Evolutionary conservation across 768 basidiomycete species (phyloP).

Genomic region (Boletus rex-veris): DNA sequence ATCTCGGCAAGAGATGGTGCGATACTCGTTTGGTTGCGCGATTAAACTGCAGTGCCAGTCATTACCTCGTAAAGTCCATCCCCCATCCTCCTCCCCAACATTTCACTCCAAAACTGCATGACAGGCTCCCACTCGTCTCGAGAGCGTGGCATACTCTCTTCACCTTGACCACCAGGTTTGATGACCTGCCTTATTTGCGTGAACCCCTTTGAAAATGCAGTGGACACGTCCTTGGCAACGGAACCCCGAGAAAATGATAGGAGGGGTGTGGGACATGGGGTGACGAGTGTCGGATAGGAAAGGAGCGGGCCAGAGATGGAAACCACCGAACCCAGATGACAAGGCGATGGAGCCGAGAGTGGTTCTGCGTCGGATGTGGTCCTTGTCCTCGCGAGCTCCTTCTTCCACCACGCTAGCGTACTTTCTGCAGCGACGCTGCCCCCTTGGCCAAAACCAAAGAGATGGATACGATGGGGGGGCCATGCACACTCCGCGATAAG

Average conservation of each 20-base stretch:
- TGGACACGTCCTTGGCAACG: constrained; percentile 43
- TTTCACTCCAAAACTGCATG: constrained; percentile 85
- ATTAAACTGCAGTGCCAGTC: constrained; percentile 27
- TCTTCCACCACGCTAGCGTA: constrained; percentile 54
- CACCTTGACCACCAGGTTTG: constrained; percentile 30
- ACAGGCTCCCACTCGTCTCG: constrained; percentile 78
- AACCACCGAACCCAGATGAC: constrained; percentile 62
- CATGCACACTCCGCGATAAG: constrained; percentile 61
- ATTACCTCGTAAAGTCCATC: constrained; percentile 71
- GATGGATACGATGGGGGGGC: constrained; percentile 67
- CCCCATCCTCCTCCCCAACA: constrained; percentile 50
- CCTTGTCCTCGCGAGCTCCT: constrained; percentile 18
- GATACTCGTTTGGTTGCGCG: neutral
- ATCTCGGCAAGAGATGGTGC: neutral
- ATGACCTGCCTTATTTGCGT: constrained; percentile 45
- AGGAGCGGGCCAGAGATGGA: constrained; percentile 71
- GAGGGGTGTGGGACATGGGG: constrained; percentile 55
- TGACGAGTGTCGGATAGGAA: constrained; percentile 65
- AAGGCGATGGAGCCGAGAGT: constrained; percentile 5
- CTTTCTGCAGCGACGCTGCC: constrained; percentile 74
- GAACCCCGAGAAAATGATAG: constrained; percentile 55
- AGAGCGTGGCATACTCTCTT: constrained; percentile 70
- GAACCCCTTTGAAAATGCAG: constrained; percentile 62
- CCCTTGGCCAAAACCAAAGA: constrained; percentile 89
- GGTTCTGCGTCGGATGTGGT: constrained; percentile 8